Evolutionary conservation across 257 asterid species (phyloP), one percentile per base, ranked within the genome.

Genomic region (Haberlea rhodopensis): DNA sequence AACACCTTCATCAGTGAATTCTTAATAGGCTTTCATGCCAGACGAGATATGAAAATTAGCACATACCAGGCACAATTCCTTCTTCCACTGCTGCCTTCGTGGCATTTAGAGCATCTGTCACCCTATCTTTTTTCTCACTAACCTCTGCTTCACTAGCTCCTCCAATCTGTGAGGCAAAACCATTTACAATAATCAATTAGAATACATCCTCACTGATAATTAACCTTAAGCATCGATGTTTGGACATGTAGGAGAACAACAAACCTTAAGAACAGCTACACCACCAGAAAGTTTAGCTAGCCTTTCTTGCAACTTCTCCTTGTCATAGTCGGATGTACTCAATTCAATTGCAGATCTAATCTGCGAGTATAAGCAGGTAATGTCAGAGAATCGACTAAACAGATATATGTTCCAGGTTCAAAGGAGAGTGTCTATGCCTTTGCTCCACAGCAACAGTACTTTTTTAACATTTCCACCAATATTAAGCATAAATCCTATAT

Each of bases 1-100:
- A 74, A 63, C 16, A 8, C 53, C 56, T 21, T 28, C 2, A 23
- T 66, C 20, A 3, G 22, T 28, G 11, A 21, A 8, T 16, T 57
- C 15, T 26, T 6, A 3, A 1, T 8, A 4, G 8, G 54, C 34
- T 20, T 57, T 28, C n/a, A 5, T 0, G 65, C 7, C 8, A 26
- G 26, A 57, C 27, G 23, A 18, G 16, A n/a, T n/a, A n/a, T 5
- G 26, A 56, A 29, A 13, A 4, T 19, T 1, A n/a, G 31, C n/a
- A 58, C 26, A 23, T 53, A 84, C 96, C 97, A 37, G 96, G 90
- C 8, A 89, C 87, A 62, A 94, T 92, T 73, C 97, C 99, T 83
- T 92, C 98, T 69, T 89, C 99, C 16, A 92, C 97, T 9, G 97
- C 99, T 29, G 99, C 99, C 78, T 89, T 92, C 1, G 99, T 92